Conservation (phyloP, 768 basidiomycete species). For the Scleroderma bovista region DNA sequence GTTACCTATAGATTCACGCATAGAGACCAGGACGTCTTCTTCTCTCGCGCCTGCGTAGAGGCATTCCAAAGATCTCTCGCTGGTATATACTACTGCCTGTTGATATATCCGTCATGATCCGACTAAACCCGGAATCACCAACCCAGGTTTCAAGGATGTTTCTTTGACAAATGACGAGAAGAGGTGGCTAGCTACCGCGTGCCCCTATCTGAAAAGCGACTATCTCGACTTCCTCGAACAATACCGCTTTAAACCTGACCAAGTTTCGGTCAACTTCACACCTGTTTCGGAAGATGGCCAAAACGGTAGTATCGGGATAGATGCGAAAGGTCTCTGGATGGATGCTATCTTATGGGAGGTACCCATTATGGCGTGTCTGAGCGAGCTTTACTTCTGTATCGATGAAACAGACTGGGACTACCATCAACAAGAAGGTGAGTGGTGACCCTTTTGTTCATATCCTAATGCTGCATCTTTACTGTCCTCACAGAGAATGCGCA, state of each 20-base stretch:
- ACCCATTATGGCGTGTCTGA: constrained; percentile 87
- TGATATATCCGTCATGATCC: constrained; percentile 15
- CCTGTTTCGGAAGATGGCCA: constrained; percentile 47
- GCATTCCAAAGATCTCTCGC: constrained; percentile 50
- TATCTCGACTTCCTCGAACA: constrained; percentile 75
- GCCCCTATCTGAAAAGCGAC: constrained; percentile 63
- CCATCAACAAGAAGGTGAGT: constrained; percentile 70
- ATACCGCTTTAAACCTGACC: constrained; percentile 67
- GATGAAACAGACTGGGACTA: constrained; percentile 80
- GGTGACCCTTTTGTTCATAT: not conserved
- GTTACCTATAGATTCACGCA: constrained; percentile 80
- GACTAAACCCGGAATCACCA: constrained; percentile 36
- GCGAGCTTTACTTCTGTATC: constrained; percentile 80
- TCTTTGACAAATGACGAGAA: constrained; percentile 56
- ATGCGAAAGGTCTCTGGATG: constrained; percentile 65
- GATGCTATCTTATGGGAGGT: constrained; percentile 96
- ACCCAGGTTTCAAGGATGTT: constrained; percentile 66
- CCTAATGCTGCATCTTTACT: not conserved
- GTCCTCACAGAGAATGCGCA: constrained; percentile 57
- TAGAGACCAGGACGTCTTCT: constrained; percentile 57
- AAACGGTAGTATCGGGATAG: constrained; percentile 66
- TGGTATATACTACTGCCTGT: constrained; percentile 35
- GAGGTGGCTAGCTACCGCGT: constrained; percentile 57
- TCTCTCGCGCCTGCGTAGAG: constrained; percentile 39
- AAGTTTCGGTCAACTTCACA: constrained; percentile 55